Conservation (phyloP, 2,329 filamentous ascomycete genomes). For the Colletotrichum scovillei region DNA sequence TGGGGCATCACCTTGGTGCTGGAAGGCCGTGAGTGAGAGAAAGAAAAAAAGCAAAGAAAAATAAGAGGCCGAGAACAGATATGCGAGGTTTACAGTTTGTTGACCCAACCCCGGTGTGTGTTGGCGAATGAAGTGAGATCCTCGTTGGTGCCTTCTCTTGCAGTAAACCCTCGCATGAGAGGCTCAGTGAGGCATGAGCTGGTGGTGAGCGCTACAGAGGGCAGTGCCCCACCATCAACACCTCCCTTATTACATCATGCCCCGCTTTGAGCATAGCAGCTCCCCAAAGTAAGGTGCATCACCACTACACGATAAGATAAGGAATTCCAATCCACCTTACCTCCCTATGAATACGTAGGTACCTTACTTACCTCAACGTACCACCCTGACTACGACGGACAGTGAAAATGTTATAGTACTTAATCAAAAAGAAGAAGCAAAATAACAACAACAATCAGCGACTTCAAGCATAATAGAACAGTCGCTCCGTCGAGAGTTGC, state of each 20-base stretch:
- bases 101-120: no score
- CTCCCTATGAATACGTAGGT: neutral
- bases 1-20: conserved; percentile 22
- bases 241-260: conserved; percentile 36
- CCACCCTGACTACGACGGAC: no score
- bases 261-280: conserved; percentile 28
- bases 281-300: neutral
- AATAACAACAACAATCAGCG: no score
- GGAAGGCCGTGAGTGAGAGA: neutral
- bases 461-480: no score
- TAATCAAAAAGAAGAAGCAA: no score
- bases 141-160: neutral
- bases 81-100: neutral
- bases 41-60: neutral
- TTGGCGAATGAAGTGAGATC: neutral
- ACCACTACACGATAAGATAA: conserved; percentile 24
- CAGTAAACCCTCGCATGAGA: neutral
- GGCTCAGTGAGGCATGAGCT: conserved; percentile 13
- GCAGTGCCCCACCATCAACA: conserved; percentile 23
- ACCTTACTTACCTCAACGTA: neutral
- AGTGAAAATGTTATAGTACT: no score
- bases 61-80: neutral
- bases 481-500: no score
- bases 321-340: neutral
- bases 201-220: conserved; percentile 17